Evolutionary conservation across 1,284 basidiomycete genomes (phyloP), one percentile per base, ranked within the genome.

Genomic region (Rhodotorula sp.): DNA sequence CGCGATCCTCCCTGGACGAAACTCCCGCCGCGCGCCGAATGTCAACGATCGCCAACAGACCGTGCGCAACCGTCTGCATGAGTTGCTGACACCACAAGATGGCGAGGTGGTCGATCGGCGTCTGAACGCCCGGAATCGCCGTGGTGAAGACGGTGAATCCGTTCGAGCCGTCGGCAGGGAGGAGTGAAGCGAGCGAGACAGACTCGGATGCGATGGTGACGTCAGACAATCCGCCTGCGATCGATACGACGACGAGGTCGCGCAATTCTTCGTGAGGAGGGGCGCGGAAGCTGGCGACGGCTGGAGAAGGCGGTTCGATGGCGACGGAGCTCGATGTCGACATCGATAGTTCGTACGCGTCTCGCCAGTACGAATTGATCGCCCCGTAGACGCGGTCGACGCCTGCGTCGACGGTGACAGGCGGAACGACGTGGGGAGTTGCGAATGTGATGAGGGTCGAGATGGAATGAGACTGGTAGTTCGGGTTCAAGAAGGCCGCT

Each of bases 61-160:
- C 86, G 55, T 89, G 84, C 3, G 94, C 95, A 22, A 98, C 83
- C 47, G 88, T 86, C 87, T 89, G 91, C 40, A 96, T 87, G 24
- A 98, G 88, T 80, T 99, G 96, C 80, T 98, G 92, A 79, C 96
- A 99, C 96, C 96, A 99, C 18, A 98, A 91, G 86, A 98, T 95
- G 65, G 92, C 94, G 60, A 89, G 87, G 80, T 99, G 96, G 50
- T 95, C 95, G 6, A 98, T 91, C 1, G 92, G 91, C 0, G 94
- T 93, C 92, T 94, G 97, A 2, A 89, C 87, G 18, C 91, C 90
- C 53, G 94, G 90, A 22, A 99, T 83, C 1, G 88, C 88, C 30
- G 90, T 90, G 0, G 93, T 90, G 78, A 94, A 97, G 8, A 94
- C 84, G 0, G 92, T 89, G 54, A 88, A 78, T 15, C 67, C 72